Percentiles rank a stretch among this genome's conserved stretches.
Evolutionary conservation across 2,329 filamentous ascomycete species (phyloP).

Genomic region (Elsinoe perseae): DNA sequence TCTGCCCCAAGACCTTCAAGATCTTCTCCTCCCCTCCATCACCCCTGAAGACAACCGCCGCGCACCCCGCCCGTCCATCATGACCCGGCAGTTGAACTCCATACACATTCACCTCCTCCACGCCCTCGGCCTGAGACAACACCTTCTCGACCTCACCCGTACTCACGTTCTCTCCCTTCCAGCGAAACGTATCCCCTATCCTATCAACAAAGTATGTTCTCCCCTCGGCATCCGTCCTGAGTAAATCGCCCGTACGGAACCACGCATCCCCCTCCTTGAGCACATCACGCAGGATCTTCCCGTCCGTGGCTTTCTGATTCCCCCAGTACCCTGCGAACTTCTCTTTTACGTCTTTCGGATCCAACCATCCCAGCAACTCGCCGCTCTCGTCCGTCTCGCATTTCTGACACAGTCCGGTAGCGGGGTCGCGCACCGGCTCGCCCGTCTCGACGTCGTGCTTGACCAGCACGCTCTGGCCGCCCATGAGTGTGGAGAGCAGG

Average conservation of each 20-base stretch:
- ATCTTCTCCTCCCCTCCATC: constrained; percentile 38
- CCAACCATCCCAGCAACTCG: constrained; percentile 66
- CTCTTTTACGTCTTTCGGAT: constrained; percentile 53
- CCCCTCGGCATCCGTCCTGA: constrained; percentile 63
- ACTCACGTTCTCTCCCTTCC: constrained; percentile 54
- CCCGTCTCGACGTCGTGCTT: constrained; percentile 66
- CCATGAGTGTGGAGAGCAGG: constrained; percentile 50
- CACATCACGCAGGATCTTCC: constrained; percentile 68
- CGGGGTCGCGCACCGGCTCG: constrained; percentile 56
- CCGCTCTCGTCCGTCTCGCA: constrained; percentile 57
- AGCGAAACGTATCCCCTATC: constrained; percentile 69
- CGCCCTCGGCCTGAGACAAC: constrained; percentile 56
- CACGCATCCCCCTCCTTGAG: constrained; percentile 69
- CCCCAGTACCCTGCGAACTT: constrained; percentile 78
- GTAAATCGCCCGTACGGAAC: constrained; percentile 77
- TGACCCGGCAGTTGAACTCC: constrained; percentile 72
- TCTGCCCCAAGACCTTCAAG: constrained; percentile 55
- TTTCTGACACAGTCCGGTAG: constrained; percentile 59
- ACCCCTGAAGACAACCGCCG: constrained; percentile 52
- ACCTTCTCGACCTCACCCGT: constrained; percentile 65
- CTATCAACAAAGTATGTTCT: constrained; percentile 73
- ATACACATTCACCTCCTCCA: constrained; percentile 79
- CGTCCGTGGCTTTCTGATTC: constrained; percentile 60
- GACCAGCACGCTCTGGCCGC: constrained; percentile 50
- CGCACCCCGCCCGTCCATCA: constrained; percentile 78